Evolutionary conservation across 1,284 basidiomycete genomes (phyloP).

Genomic region (Ceratobasidium sp.): DNA sequence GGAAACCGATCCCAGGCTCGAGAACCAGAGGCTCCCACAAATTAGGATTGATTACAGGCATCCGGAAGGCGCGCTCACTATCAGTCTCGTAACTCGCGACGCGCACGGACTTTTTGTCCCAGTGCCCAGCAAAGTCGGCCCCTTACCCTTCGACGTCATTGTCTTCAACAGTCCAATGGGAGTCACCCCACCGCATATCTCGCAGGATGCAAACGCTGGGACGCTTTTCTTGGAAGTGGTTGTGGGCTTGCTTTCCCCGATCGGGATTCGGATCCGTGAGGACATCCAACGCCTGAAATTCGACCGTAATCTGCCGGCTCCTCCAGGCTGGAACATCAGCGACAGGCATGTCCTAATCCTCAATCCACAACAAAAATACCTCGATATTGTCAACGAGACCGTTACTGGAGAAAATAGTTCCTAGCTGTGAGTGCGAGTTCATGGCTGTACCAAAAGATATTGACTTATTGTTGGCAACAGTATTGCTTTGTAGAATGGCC

Average conservation of each 20-base stretch:
- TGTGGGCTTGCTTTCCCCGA: not conserved
- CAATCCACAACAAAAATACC: not conserved
- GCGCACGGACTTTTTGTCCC: not conserved
- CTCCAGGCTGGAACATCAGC: constrained; percentile 3
- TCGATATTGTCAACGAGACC: not conserved
- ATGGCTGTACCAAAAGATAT: not conserved
- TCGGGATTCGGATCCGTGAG: constrained; percentile 7
- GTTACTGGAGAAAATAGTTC: not conserved
- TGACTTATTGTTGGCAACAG: too few species aligned
- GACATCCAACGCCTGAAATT: not conserved
- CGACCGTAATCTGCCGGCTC: not conserved
- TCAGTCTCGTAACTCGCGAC: not conserved
- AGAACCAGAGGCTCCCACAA: not conserved
- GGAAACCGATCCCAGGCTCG: not conserved
- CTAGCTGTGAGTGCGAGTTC: not conserved
- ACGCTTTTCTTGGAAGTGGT: not conserved
- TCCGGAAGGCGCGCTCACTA: constrained; percentile 1
- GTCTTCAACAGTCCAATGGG: constrained; percentile 8
- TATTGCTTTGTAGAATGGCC: too few species aligned
- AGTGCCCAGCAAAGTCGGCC: not conserved
- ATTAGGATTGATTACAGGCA: constrained; percentile 5
- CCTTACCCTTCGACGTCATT: not conserved
- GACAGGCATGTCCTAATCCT: constrained; percentile 4
- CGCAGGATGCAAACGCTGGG: not conserved
- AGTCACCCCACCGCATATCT: not conserved